Conservation (phyloP, 805 yeast genomes). For the Candida dendrica region DNA sequence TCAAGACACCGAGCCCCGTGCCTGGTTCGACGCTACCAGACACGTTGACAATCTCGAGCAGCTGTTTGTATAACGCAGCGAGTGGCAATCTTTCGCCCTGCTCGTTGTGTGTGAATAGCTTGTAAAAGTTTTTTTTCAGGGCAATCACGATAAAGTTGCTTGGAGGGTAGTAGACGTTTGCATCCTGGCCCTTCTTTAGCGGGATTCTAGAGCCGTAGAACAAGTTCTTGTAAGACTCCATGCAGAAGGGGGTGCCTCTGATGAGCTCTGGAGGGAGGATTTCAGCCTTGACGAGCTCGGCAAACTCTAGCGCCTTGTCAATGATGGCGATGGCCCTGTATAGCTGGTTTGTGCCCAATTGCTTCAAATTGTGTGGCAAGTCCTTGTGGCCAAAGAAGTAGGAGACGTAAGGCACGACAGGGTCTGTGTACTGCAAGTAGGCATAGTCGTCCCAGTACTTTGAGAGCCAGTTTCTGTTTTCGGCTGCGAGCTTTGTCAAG, state of each 20-base stretch:
- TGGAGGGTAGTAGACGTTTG: constrained; percentile 43
- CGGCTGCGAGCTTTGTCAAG: constrained; percentile 47
- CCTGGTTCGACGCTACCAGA: constrained; percentile 23
- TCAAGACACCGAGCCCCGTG: constrained; percentile 58
- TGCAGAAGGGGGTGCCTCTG: constrained; percentile 80
- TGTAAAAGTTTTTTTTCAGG: constrained; percentile 74
- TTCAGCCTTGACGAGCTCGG: constrained; percentile 59
- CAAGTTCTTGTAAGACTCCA: constrained; percentile 89
- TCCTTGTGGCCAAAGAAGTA: constrained; percentile 85
- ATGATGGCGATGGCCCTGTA: constrained; percentile 72
- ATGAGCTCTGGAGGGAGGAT: constrained; percentile 72
- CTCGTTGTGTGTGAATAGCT: constrained; percentile 53
- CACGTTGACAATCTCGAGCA: constrained; percentile 43
- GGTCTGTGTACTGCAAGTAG: constrained; percentile 84
- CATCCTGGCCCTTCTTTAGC: constrained; percentile 48
- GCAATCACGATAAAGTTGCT: constrained; percentile 69
- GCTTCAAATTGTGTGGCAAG: constrained; percentile 28
- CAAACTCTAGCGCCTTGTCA: constrained; percentile 60
- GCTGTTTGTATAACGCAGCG: constrained; percentile 47
- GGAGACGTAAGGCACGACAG: constrained; percentile 90
- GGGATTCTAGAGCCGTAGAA: constrained; percentile 87
- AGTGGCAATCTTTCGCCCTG: constrained; percentile 37
- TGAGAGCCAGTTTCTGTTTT: constrained; percentile 77
- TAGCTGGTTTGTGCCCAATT: constrained; percentile 55
- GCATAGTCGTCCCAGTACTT: constrained; percentile 94